phyloP scores from a whole-genome alignment of 2,329 filamentous ascomycete genomes.

The Rhynchosporium secalis region DNA sequence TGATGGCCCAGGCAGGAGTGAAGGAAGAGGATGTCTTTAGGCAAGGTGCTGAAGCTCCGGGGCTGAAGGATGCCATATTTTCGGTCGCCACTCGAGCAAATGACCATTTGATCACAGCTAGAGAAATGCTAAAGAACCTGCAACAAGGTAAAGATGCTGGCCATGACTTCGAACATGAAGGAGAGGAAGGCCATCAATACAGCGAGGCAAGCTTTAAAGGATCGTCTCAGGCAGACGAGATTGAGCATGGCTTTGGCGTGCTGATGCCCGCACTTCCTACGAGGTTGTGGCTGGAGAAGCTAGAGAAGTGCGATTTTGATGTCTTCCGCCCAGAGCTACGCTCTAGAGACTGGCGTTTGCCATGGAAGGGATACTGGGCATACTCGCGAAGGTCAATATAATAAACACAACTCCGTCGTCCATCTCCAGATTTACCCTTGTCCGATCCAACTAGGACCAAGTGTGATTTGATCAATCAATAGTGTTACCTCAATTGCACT shows the following conservation, averaged over 20 bases:
- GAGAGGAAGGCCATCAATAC: constrained; percentile 68
- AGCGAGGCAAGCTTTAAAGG: constrained; percentile 38
- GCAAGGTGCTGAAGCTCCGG: constrained; percentile 72
- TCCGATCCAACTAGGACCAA: neutral
- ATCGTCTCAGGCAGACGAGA: constrained; percentile 49
- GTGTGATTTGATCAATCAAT: too few relatives aligned
- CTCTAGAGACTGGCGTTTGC: constrained; percentile 77
- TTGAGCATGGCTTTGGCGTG: constrained; percentile 72
- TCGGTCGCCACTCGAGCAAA: constrained; percentile 89
- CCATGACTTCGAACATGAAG: constrained; percentile 86
- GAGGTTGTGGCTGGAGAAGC: constrained; percentile 71
- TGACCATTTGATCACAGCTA: constrained; percentile 90
- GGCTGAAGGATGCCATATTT: constrained; percentile 87
- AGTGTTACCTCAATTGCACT: too few relatives aligned
- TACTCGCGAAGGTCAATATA: constrained; percentile 55
- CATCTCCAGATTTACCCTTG: neutral
- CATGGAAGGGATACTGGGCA: constrained; percentile 71
- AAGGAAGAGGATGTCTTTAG: constrained; percentile 89
- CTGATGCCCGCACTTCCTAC: constrained; percentile 79
- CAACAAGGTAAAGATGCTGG: constrained; percentile 71
- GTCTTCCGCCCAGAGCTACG: constrained; percentile 65
- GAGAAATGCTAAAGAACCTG: constrained; percentile 85
- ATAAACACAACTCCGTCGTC: constrained; percentile 42
- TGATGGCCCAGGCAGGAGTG: constrained; percentile 81
- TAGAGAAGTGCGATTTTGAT: constrained; percentile 85